These are phyloP conservation scores for Rhododendron henanense DNA, from an alignment of 148 eudicot genomes.

Conservation along the genomic window DNA sequence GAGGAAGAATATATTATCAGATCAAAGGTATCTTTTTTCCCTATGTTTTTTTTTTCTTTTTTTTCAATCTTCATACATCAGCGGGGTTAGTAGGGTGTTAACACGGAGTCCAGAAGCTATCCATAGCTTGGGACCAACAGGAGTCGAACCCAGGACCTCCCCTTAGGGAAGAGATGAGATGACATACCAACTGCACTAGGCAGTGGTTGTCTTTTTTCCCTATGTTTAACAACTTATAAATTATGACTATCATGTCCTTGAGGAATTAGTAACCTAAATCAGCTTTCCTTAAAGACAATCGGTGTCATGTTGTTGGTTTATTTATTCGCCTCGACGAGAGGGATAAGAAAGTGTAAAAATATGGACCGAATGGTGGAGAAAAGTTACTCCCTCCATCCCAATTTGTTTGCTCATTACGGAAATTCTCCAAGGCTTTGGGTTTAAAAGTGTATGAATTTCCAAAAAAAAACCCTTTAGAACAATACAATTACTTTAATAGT, in stretches of 20 bases:
- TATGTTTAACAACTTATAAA: background rate
- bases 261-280: background rate
- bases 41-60: background rate
- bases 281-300: no score
- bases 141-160: no score
- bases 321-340: background rate
- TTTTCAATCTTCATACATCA: no score
- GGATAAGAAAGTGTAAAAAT: background rate
- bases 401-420: background rate
- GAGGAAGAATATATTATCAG: constrained; percentile 66
- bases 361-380: background rate
- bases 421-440: background rate
- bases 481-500: no score
- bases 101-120: no score
- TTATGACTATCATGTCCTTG: background rate
- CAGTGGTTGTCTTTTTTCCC: background rate
- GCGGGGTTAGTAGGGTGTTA: no score
- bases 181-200: no score
- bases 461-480: background rate
- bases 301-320: background rate
- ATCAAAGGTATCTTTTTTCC: constrained; percentile 42
- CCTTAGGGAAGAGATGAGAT: no score
- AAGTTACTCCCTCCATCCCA: background rate
- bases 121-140: no score
- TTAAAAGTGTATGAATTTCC: background rate